Percentiles rank a stretch among this genome's conserved stretches.
These are phyloP conservation scores for Geranium rotundifolium DNA, from an alignment of 345 rosid species.

Conservation along the genomic window DNA sequence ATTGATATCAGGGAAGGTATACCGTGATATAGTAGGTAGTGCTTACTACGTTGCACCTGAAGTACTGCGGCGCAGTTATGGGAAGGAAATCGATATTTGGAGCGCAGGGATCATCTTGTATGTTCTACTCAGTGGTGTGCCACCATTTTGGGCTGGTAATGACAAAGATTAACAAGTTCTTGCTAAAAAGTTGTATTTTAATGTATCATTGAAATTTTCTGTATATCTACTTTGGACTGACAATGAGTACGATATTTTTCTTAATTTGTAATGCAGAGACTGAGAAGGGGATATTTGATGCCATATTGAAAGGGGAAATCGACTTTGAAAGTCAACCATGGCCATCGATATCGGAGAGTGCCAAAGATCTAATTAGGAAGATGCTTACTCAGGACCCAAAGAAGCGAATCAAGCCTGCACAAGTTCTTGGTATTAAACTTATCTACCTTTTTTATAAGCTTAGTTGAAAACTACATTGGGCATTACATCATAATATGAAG, in stretches of 20 bases:
- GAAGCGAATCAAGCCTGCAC: constrained; percentile 59
- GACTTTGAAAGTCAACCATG: constrained; percentile 73
- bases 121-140: constrained; percentile 81
- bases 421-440: constrained; percentile 62
- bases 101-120: constrained; percentile 86
- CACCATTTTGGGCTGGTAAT: constrained; percentile 98
- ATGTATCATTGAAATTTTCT: constrained; percentile 2
- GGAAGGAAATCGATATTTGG: constrained; percentile 92
- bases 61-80: constrained; percentile 67
- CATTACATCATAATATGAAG: not conserved
- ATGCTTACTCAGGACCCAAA: constrained; percentile 74
- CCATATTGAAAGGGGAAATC: constrained; percentile 59
- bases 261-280: constrained; percentile 39
- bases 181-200: not conserved
- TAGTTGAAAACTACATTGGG: not conserved
- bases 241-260: not conserved
- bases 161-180: not conserved
- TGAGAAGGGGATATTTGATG: constrained; percentile 78
- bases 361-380: constrained; percentile 73
- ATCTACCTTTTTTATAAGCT: not conserved
- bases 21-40: constrained; percentile 74
- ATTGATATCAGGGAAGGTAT: constrained; percentile 53
- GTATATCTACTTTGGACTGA: not conserved
- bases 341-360: constrained; percentile 78
- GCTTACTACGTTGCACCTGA: too few relatives aligned